Conservation (phyloP, 2,329 filamentous ascomycete species). For the Claviceps spartinae region DNA sequence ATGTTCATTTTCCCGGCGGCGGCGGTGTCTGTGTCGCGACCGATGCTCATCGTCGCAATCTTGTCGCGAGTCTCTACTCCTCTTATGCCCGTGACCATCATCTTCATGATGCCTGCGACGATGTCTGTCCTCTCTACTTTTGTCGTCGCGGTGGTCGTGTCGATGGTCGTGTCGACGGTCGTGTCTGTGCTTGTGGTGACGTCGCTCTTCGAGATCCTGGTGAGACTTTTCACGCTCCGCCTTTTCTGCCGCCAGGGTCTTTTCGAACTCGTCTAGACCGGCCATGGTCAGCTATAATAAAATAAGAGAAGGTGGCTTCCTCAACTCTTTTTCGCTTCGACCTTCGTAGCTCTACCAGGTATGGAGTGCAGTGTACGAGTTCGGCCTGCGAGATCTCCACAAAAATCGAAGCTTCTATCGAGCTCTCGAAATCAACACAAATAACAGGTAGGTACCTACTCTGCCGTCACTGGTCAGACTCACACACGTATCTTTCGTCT, state of each 20-base stretch:
- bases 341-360: too few relatives aligned
- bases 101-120: slow-evolving; percentile 21
- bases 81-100: slow-evolving; percentile 45
- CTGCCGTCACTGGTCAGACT: too few relatives aligned
- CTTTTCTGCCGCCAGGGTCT: slow-evolving; percentile 54
- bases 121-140: slow-evolving; percentile 16
- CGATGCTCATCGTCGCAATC: slow-evolving; percentile 31
- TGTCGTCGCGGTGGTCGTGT: slow-evolving; percentile 25
- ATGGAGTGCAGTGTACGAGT: too few relatives aligned
- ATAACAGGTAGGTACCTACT: too few relatives aligned
- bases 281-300: slow-evolving; percentile 25
- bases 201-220: slow-evolving; percentile 30
- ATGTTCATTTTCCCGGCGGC: slow-evolving; percentile 21
- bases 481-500: too few relatives aligned
- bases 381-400: too few relatives aligned
- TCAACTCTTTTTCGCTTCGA: too few relatives aligned
- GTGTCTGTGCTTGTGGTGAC: slow-evolving; percentile 32
- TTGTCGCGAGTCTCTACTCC: slow-evolving; percentile 37
- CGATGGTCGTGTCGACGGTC: slow-evolving; percentile 19
- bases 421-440: too few relatives aligned
- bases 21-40: slow-evolving; percentile 19
- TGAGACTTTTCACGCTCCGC: slow-evolving; percentile 35
- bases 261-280: slow-evolving; percentile 62
- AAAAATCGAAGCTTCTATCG: too few relatives aligned
- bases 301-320: too few relatives aligned